phyloP scores from a whole-genome alignment of 2,329 filamentous ascomycete genomes.

The Exophiala oligosperma region DNA sequence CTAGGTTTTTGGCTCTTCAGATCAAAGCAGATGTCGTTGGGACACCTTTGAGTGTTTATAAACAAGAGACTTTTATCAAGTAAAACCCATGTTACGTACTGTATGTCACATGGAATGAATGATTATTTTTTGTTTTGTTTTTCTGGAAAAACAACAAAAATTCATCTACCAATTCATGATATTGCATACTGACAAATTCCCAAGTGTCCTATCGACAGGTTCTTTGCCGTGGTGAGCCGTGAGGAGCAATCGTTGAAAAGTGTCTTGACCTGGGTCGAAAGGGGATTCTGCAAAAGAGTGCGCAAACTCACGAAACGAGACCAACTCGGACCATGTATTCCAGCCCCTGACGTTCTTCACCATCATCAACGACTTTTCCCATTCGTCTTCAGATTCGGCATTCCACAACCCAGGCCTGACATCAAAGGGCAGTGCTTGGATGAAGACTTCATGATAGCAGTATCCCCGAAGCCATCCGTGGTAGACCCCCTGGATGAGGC shows the following conservation, averaged over 20 bases:
- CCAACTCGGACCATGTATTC: background rate
- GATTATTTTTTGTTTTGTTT: no score
- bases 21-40: conserved; percentile 38
- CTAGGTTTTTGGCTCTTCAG: conserved; percentile 47
- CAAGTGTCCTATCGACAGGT: background rate
- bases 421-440: conserved; percentile 10
- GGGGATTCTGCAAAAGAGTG: background rate
- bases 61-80: background rate
- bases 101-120: no score
- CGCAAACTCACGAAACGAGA: conserved; percentile 1
- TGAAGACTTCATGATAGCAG: conserved; percentile 5
- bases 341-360: background rate
- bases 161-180: no score
- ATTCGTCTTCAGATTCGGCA: conserved; percentile 1
- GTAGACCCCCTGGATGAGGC: conserved; percentile 4
- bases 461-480: background rate
- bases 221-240: conserved; percentile 3
- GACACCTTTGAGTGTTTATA: conserved; percentile 10
- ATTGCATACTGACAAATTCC: background rate
- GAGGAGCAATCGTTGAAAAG: conserved; percentile 2
- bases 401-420: background rate
- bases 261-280: conserved; percentile 2
- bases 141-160: no score
- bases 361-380: background rate
- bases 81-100: no score